These are phyloP conservation scores for Tolypocladium tropicale DNA, from an alignment of 2,329 filamentous ascomycete species.

Conservation along the genomic window DNA sequence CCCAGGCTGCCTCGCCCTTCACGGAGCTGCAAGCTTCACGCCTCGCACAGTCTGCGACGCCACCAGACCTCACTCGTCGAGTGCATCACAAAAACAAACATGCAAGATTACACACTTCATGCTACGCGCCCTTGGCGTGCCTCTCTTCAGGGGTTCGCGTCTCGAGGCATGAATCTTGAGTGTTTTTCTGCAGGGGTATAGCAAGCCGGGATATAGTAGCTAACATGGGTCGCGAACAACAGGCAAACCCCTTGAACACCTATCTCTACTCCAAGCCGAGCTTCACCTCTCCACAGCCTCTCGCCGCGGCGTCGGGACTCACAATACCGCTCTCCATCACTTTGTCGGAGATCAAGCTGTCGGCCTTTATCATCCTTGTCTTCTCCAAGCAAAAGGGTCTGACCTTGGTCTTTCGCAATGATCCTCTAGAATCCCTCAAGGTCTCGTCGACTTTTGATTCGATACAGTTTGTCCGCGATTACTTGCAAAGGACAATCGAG, in stretches of 20 bases:
- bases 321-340: slow-evolving; percentile 98
- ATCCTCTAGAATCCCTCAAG: slow-evolving; percentile 93
- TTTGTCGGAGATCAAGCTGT: slow-evolving; percentile 87
- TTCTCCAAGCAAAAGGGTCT: slow-evolving; percentile 97
- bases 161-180: background rate
- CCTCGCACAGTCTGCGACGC: background rate
- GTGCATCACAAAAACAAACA: background rate
- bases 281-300: slow-evolving; percentile 85
- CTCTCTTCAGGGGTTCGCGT: background rate
- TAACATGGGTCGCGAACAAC: slow-evolving; percentile 34
- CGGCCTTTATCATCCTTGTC: slow-evolving; percentile 93
- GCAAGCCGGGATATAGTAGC: slow-evolving; percentile 16
- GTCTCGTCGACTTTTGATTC: slow-evolving; percentile 98
- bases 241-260: slow-evolving; percentile 93
- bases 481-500: slow-evolving; percentile 92
- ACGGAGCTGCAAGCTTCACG: background rate
- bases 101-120: background rate
- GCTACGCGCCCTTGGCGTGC: background rate
- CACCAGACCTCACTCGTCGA: background rate
- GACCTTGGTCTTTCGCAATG: slow-evolving; percentile 94
- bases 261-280: slow-evolving; percentile 84
- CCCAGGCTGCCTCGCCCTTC: background rate
- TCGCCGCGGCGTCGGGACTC: slow-evolving; percentile 82
- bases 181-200: background rate
- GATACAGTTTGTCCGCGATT: slow-evolving; percentile 95